Percentiles rank a stretch among this genome's conserved stretches.
phyloP scores from a whole-genome alignment of 2,329 filamentous ascomycete genomes.

The Hypoxylon sp. region DNA sequence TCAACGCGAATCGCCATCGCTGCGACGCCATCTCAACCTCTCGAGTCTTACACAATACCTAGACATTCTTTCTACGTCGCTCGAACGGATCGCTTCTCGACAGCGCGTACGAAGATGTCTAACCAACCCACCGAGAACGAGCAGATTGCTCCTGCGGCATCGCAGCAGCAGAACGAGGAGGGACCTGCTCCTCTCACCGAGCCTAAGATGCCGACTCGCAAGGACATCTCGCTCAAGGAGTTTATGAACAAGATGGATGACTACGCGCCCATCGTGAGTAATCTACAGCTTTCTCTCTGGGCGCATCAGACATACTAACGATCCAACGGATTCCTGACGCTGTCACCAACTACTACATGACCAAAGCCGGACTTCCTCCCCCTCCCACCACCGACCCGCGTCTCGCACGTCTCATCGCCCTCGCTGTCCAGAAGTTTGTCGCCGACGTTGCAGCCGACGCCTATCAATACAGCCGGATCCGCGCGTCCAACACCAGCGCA shows the following conservation, averaged over 20 bases:
- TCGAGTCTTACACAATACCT: constrained; percentile 4
- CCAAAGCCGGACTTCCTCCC: constrained; percentile 91
- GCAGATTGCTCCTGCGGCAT: constrained; percentile 45
- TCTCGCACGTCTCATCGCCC: constrained; percentile 90
- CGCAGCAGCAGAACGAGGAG: constrained; percentile 47
- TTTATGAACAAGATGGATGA: constrained; percentile 98
- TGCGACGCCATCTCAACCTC: constrained; percentile 13
- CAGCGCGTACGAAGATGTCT: constrained; percentile 41
- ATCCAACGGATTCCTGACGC: constrained; percentile 87
- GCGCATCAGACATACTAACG: constrained; percentile 12
- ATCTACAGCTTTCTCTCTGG: not conserved
- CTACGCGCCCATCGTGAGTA: constrained; percentile 90
- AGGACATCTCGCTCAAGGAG: constrained; percentile 92
- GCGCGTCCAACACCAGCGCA: constrained; percentile 86
- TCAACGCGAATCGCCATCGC: not conserved
- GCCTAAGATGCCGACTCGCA: constrained; percentile 79
- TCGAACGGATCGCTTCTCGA: not conserved
- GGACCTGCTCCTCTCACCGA: constrained; percentile 56
- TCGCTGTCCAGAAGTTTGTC: constrained; percentile 99
- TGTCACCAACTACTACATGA: constrained; percentile 98
- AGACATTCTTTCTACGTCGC: not conserved
- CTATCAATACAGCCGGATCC: constrained; percentile 97
- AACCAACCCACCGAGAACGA: constrained; percentile 51
- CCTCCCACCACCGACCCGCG: constrained; percentile 91
- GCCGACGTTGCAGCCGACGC: constrained; percentile 97